phyloP scores from a whole-genome alignment of 257 asterid genomes.

The Solanum tacnaense region DNA sequence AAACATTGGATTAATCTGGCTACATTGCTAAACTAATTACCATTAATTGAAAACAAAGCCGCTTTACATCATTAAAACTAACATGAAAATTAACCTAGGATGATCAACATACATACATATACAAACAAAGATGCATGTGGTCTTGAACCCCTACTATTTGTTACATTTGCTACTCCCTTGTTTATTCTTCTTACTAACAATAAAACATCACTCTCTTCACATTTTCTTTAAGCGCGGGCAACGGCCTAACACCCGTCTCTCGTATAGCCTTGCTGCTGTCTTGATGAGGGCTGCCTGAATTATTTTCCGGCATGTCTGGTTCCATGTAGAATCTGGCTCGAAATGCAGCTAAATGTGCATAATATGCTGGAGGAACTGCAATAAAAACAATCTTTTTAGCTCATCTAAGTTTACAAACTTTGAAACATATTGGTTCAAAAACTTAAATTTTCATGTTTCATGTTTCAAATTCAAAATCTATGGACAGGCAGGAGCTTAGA shows the following conservation, averaged over 20 bases:
- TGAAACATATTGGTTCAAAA: neutral
- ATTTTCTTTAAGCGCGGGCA: constrained; percentile 90
- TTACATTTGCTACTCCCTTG: neutral
- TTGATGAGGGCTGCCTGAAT: constrained; percentile 11
- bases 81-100: constrained; percentile 3
- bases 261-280: constrained; percentile 29
- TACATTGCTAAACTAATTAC: neutral
- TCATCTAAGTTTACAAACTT: neutral
- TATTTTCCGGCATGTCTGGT: constrained; percentile 57
- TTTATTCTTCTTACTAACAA: constrained; percentile 26
- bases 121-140: constrained; percentile 20
- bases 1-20: neutral
- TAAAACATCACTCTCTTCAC: constrained; percentile 97
- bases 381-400: neutral
- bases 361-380: constrained; percentile 96
- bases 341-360: constrained; percentile 93
- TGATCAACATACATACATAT: constrained; percentile 8
- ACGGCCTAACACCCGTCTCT: constrained; percentile 64
- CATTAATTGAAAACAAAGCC: constrained; percentile 11
- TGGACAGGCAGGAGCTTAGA: neutral
- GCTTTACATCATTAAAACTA: constrained; percentile 13
- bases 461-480: neutral
- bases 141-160: constrained; percentile 4
- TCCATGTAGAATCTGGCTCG: constrained; percentile 94
- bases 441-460: neutral